phyloP scores from a whole-genome alignment of 805 yeast species.

The Tetrapisispora iriomotensis region DNA sequence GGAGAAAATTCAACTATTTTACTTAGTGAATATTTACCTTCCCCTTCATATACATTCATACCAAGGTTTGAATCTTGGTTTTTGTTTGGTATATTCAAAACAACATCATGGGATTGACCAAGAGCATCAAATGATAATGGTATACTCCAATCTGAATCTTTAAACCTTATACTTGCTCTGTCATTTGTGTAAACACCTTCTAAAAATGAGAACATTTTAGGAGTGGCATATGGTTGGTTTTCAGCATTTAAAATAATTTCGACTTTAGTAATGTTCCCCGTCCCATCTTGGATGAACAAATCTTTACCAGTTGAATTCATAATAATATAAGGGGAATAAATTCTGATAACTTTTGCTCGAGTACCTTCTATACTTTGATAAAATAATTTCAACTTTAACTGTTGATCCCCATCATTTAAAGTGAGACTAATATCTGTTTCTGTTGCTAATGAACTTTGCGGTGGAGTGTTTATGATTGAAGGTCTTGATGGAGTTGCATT shows the following conservation, averaged over 20 bases:
- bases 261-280: constrained; percentile 43
- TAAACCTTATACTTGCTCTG: constrained; percentile 56
- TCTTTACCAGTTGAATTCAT: constrained; percentile 71
- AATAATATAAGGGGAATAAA: constrained; percentile 80
- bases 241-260: constrained; percentile 25
- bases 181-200: constrained; percentile 46
- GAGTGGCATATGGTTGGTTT: constrained; percentile 33
- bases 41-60: constrained; percentile 66
- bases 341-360: constrained; percentile 48
- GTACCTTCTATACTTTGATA: constrained; percentile 44
- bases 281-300: constrained; percentile 47
- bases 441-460: constrained; percentile 41
- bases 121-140: constrained; percentile 82
- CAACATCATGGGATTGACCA: constrained; percentile 64
- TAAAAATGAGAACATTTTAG: constrained; percentile 81
- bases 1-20: constrained; percentile 78
- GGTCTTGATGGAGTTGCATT: constrained; percentile 30
- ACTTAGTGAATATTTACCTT: constrained; percentile 68
- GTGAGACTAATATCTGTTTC: constrained; percentile 46
- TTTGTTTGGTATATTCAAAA: constrained; percentile 39
- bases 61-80: constrained; percentile 68
- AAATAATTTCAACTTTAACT: constrained; percentile 51
- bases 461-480: constrained; percentile 38
- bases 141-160: constrained; percentile 60
- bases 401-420: constrained; percentile 52